A percentile compares a stretch with the other conserved stretches of the same genome.
Evolutionary conservation across 192 early-diverging fungal species (phyloP).

Genomic region (Coemansia sp.): DNA sequence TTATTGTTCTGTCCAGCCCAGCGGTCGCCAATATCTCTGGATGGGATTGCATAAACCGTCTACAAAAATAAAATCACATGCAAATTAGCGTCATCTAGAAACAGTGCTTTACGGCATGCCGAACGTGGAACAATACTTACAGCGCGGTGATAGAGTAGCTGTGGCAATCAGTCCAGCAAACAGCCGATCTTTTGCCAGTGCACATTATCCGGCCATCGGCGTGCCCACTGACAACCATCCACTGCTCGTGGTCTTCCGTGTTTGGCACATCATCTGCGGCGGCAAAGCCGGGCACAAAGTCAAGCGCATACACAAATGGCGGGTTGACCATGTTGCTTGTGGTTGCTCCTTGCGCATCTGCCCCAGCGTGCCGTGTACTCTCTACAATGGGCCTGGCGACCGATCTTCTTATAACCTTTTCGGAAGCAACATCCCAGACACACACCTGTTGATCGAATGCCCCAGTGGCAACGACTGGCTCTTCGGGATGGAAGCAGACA

Average conservation of each 20-base stretch:
- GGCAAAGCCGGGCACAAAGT: constrained; percentile 22
- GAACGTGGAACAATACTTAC: constrained; percentile 15
- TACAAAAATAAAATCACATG: constrained; percentile 10
- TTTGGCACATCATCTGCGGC: not conserved
- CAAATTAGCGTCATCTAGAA: not conserved
- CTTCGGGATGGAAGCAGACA: constrained; percentile 37
- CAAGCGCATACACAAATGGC: constrained; percentile 50
- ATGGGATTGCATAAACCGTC: constrained; percentile 35
- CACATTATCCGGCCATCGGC: constrained; percentile 53
- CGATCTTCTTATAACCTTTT: constrained; percentile 2
- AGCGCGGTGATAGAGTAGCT: constrained; percentile 50
- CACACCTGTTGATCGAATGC: constrained; percentile 41
- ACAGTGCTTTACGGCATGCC: not conserved
- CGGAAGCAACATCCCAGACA: constrained; percentile 49
- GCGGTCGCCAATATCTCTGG: constrained; percentile 41
- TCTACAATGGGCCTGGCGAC: not conserved
- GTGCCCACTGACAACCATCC: constrained; percentile 45
- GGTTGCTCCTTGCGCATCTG: not conserved
- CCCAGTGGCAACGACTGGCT: constrained; percentile 29
- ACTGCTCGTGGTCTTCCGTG: not conserved
- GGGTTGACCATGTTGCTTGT: constrained; percentile 33
- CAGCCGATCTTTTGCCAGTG: constrained; percentile 2
- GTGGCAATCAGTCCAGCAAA: constrained; percentile 33
- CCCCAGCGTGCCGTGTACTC: not conserved
- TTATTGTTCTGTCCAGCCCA: constrained; percentile 37